phyloP scores from a whole-genome alignment of 2,329 filamentous ascomycete genomes.

The Fusarium annulatum region DNA sequence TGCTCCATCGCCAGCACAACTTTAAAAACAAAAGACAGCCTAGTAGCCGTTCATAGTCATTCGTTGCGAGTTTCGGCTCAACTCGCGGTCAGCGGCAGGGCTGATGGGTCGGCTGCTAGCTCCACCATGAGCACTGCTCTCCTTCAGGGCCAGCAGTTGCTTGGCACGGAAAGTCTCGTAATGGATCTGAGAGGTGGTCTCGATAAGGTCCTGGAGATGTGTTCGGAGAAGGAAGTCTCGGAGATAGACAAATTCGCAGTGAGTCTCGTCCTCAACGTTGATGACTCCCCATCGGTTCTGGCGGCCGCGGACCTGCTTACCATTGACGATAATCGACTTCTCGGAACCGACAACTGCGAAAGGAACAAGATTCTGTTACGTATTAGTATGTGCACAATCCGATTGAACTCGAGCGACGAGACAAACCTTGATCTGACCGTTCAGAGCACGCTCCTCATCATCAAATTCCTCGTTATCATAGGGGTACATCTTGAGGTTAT shows the following conservation, averaged over 20 bases:
- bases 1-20: constrained; percentile 48
- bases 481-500: constrained; percentile 99
- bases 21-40: constrained; percentile 46
- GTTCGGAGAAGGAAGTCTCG: constrained; percentile 98
- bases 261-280: constrained; percentile 99
- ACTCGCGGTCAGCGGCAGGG: constrained; percentile 90
- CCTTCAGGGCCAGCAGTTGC: constrained; percentile 97
- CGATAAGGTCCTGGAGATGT: constrained; percentile 97
- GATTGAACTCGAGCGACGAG: not conserved
- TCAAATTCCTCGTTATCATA: constrained; percentile 99
- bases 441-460: constrained; percentile 92
- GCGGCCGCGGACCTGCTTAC: constrained; percentile 95
- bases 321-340: constrained; percentile 96
- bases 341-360: constrained; percentile 98
- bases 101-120: constrained; percentile 90
- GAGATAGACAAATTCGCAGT: constrained; percentile 99
- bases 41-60: constrained; percentile 99
- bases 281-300: constrained; percentile 99
- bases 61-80: constrained; percentile 96
- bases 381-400: constrained; percentile 48
- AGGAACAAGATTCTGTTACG: constrained; percentile 82
- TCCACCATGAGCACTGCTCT: constrained; percentile 88
- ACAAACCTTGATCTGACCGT: constrained; percentile 93
- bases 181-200: constrained; percentile 99
- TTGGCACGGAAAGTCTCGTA: constrained; percentile 99